Base-by-base conservation (phyloP, 1,284 basidiomycete genomes). In the Cryptococcus amylolentus region DNA sequence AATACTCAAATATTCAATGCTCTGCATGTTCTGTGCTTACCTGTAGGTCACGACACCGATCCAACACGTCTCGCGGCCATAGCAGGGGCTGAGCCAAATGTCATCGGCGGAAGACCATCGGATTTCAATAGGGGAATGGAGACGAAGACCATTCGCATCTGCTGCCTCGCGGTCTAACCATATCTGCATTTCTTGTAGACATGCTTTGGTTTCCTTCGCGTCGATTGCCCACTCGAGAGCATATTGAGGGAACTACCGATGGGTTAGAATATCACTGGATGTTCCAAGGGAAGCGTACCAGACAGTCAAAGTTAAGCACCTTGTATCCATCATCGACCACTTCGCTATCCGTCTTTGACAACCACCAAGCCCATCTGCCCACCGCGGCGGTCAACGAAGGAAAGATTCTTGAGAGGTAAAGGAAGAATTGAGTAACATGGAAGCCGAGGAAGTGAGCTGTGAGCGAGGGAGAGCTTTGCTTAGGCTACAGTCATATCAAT, bases 41-140 rank as follows among this genome's bases (percentile, higher is more conserved):
- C 91, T 90, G 81, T 87, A 98, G 69, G 94, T 90, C 20, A 98
- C 85, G 51, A 98, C 84, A n/a, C 96, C 95, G 59, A 98, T 91
- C 88, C 92, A 98, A 69, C 87, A 89, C 14, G 88, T 94, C 71
- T 80, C 81, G 57, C 86, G 83, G 26, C 88, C 88, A 69, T 86
- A 86, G 65, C 87, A 86, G 13, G 93, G 95, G 71, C 88, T 91
- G 47, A 98, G 81, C 88, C 91, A 97, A 58, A 98, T 91, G 67
- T 94, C 90, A 78, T 98, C 95, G 23, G 82, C 81, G 26, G 86
- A 85, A 38, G 89, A 88, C 77, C 92, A 95, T 10, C 96, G 84
- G 61, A 98, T 86, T 80, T 98, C 95, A 70, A 98, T 83, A 4
- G 91, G 90, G 75, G 94, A 97, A 73, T 98, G 94, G 4, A 89